Evolutionary conservation across 2,329 filamentous ascomycete genomes (phyloP).

Genomic region (Aaosphaeria arxii): DNA sequence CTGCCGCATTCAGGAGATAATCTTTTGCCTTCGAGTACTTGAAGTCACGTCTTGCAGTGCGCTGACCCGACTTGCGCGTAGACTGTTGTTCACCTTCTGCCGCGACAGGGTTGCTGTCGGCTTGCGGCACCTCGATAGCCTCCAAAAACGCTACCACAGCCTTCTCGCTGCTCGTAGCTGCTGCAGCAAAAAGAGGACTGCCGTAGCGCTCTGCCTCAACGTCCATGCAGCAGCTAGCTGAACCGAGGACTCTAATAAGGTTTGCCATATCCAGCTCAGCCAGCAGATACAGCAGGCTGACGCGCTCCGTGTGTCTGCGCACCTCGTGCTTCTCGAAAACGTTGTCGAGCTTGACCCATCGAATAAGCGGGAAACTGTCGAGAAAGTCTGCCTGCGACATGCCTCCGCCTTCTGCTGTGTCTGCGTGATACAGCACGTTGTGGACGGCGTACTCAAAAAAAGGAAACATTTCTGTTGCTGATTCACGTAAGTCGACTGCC

Average conservation of each 20-base stretch:
- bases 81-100: too few species aligned
- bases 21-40: neutral
- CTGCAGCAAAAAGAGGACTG: constrained; percentile 32
- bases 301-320: constrained; percentile 6
- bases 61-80: neutral
- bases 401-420: constrained; percentile 26
- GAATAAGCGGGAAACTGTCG: constrained; percentile 12
- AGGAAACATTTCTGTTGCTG: constrained; percentile 28
- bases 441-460: constrained; percentile 47
- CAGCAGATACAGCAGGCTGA: constrained; percentile 14
- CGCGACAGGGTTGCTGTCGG: too few species aligned
- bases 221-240: constrained; percentile 12
- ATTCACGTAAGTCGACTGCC: constrained; percentile 1
- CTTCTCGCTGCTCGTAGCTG: constrained; percentile 24
- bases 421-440: constrained; percentile 43
- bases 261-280: constrained; percentile 11
- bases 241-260: constrained; percentile 29
- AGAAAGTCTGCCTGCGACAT: constrained; percentile 13
- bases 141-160: constrained; percentile 11
- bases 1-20: neutral
- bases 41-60: neutral
- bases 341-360: constrained; percentile 30
- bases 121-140: too few species aligned
- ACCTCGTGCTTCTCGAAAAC: constrained; percentile 23
- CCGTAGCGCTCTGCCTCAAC: constrained; percentile 26